Base-by-base conservation (phyloP, 192 early-diverging fungal genomes). In the Entophlyctis luteolus region DNA sequence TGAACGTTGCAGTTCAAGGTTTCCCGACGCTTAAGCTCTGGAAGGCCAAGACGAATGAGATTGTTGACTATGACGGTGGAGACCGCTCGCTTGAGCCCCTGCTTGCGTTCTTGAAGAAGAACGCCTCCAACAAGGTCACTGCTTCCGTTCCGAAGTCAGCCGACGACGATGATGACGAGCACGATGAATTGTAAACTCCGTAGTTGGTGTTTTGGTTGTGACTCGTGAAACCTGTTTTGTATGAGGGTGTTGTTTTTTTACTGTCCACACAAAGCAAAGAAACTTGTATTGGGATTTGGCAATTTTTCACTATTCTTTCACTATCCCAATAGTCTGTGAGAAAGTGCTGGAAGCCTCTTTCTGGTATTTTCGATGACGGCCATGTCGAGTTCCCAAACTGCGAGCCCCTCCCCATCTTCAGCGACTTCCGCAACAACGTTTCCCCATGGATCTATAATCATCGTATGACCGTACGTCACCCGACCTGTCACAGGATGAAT, bases 1-100 rank as follows among this genome's bases (percentile, higher is more conserved):
- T 77, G 57, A 73, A 72, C n/a, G 88, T 94, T 77, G 72, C 84
- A 52, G 67, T 98, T 68, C 68, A 90, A 69, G 96, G 94, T 23
- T 98, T 97, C 90, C 96, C 95, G 42, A 98, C 95, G 50, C 84
- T 98, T 57, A 91, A 90, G 75, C 79, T 96, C 62, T 86, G 93
- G 82, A 93, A 93, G 79, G 92, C 88, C 39, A 84, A 85, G 23
- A 79, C 77, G 72, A 90, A 94, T 45, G 86, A 88, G 52, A 78
- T 90, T 57, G 80, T 94, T 53, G 83, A 90, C 72, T 98, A 91
- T 82, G 74, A 84, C 36, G 89, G 58, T 59, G 79, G 95, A 56
- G 86, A 93, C 76, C 89, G 96, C 62, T 81, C 86, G 37, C 54
- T 91, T 38, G 92, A 90, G 56, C 80, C 79, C 32, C 77, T 98